A percentile compares a stretch with the other conserved stretches of the same genome.
Evolutionary conservation across 768 basidiomycete species (phyloP).

Genomic region (Calocybe gangraenosa): DNA sequence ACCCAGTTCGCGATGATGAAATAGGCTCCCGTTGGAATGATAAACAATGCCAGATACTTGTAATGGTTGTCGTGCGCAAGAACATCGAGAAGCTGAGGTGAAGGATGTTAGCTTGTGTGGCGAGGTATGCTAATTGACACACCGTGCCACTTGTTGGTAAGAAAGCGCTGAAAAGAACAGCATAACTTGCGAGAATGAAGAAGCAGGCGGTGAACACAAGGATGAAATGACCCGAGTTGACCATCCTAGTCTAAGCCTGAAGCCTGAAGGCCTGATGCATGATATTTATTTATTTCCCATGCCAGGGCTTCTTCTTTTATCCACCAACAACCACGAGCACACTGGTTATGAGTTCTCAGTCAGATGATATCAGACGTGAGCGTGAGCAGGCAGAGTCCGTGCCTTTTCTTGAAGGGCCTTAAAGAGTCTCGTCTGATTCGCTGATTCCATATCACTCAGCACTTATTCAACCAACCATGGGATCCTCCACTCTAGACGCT

Average conservation of each 20-base stretch:
- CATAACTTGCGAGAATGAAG: slow-evolving; percentile 56
- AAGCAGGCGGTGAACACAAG: slow-evolving; percentile 45
- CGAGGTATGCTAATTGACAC: slow-evolving; percentile 24
- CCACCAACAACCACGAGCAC: slow-evolving; percentile 2
- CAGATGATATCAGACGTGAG: slow-evolving; percentile 9
- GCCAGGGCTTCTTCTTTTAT: slow-evolving; percentile 34
- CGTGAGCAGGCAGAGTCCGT: slow-evolving; percentile 32
- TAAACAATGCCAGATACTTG: slow-evolving; percentile 79
- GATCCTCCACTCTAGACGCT: not conserved
- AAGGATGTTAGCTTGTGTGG: no score
- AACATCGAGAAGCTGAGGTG: slow-evolving; percentile 65
- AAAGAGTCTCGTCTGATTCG: slow-evolving; percentile 26
- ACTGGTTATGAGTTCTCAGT: slow-evolving; percentile 24
- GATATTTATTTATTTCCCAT: slow-evolving; percentile 11
- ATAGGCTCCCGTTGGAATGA: slow-evolving; percentile 79
- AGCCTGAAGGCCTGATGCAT: no score
- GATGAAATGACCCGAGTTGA: slow-evolving; percentile 42
- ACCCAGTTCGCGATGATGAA: slow-evolving; percentile 99
- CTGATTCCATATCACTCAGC: slow-evolving; percentile 18
- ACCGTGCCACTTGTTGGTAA: slow-evolving; percentile 51
- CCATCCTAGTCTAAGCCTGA: no score
- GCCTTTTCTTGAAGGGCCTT: slow-evolving; percentile 14
- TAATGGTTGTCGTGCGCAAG: slow-evolving; percentile 78
- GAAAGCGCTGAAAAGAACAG: slow-evolving; percentile 63
- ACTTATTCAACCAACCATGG: slow-evolving; percentile 4